Base-by-base conservation (phyloP, 2,329 filamentous ascomycete species). In the Colletotrichum sp. region DNA sequence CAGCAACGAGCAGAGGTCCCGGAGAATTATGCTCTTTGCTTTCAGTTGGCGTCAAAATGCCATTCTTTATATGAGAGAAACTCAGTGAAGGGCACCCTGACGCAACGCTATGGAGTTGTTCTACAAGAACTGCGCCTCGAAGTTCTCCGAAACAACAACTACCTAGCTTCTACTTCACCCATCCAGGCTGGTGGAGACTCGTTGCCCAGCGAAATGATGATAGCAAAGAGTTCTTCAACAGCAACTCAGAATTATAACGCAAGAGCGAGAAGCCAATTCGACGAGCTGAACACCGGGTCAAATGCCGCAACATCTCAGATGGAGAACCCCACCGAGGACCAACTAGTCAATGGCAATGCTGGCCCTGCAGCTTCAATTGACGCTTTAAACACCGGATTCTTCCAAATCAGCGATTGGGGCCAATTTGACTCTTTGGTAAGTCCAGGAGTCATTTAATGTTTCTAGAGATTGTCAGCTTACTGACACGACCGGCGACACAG, bases 51-150 rank as follows among this genome's bases (percentile, higher is more conserved):
- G 1, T 82, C 81, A 1, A 82, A 81, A 55, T 88, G 86, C 36
- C 87, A 88, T 59, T 67, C 78, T 0, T 83, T 87, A 44, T 83
- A 88, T 13, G 80, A 83, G 1, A 79, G 78, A 3, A 84, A 85
- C 62, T 85, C 84, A 1, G 82, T 81, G 3, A 80, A 81, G 7
- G 84, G 84, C 0, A 87, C 86, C 0, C 80, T 87, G n/a, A 81
- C 83, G 2, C 81, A 86, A 44, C 79, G 87, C 30, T 88, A 87
- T 62, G 83, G 83, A 1, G 80, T 87, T 12, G 85, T 88, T 2
- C 78, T 88, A 0, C 82, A 87, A 34, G 85, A 87, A 61, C 65
- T 82, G 15, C 79, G 81, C 3, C 64, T 80, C 3, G 82, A 83
- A 55, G 70, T 81, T 0, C 52, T 82, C 5, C 78, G 80, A 1